A percentile compares a stretch with the other conserved stretches of the same genome.
Conservation (phyloP, 2,329 filamentous ascomycete species). For the Talaromyces funiculosus region DNA sequence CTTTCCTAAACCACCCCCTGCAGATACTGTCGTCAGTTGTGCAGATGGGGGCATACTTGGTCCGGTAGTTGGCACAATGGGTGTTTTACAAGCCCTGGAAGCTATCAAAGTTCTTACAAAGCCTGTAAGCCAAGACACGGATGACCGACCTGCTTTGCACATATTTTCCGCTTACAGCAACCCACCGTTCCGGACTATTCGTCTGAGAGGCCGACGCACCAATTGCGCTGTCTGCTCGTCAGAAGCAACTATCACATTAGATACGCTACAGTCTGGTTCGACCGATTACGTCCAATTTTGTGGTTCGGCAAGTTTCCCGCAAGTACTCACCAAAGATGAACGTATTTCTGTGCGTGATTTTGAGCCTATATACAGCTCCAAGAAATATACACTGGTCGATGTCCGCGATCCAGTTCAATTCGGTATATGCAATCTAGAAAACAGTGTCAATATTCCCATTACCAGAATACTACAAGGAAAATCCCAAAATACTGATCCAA, state of each 20-base stretch:
- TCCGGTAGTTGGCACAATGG: conserved; percentile 89
- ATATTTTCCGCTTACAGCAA: conserved; percentile 41
- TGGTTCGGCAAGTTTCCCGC: conserved; percentile 54
- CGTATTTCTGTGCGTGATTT: conserved; percentile 64
- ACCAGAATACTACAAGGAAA: conserved; percentile 32
- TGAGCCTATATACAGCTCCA: conserved; percentile 21
- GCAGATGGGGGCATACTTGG: conserved; percentile 90
- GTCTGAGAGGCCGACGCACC: conserved; percentile 61
- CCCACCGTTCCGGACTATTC: conserved; percentile 64
- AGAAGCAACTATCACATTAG: conserved; percentile 55
- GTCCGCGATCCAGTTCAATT: conserved; percentile 82
- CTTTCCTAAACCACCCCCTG: conserved; percentile 80
- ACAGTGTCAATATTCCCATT: conserved; percentile 59
- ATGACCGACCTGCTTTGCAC: conserved; percentile 24
- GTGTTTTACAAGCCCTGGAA: conserved; percentile 83
- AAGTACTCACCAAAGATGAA: conserved; percentile 57
- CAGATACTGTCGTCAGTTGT: conserved; percentile 75
- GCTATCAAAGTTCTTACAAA: conserved; percentile 72
- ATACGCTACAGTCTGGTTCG: conserved; percentile 58
- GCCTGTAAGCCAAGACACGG: conserved; percentile 19
- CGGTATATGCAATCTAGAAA: conserved; percentile 68
- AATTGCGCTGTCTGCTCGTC: conserved; percentile 74
- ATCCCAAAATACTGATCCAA: conserved; percentile 12
- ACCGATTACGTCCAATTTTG: conserved; percentile 86
- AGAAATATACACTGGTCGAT: conserved; percentile 55